These are phyloP conservation scores for Warburgia ugandensis DNA, from an alignment of 164 flowering plant species.

Conservation along the genomic window DNA sequence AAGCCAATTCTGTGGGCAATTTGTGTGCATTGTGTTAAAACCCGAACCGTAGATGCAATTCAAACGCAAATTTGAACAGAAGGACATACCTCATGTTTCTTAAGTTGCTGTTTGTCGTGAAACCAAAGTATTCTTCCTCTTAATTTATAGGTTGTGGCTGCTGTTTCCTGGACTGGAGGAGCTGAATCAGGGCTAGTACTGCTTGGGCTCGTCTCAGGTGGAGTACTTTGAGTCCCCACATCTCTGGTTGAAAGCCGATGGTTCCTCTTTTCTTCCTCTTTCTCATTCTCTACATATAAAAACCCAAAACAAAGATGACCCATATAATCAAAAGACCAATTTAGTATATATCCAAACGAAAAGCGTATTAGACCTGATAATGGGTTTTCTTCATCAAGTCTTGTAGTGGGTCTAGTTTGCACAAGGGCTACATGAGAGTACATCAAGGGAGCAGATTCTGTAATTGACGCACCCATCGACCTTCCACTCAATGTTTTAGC, in stretches of 20 bases:
- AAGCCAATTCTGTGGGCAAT: too few species aligned
- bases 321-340: background rate
- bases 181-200: constrained; percentile 49
- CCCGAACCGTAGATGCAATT: too few species aligned
- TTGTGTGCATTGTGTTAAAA: too few species aligned
- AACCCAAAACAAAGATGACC: background rate
- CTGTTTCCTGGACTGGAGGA: constrained; percentile 42
- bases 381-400: constrained; percentile 16
- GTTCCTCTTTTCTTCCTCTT: constrained; percentile 14
- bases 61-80: too few species aligned
- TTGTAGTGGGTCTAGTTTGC: constrained; percentile 18
- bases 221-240: constrained; percentile 65
- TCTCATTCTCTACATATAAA: constrained; percentile 21
- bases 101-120: too few species aligned
- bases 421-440: constrained; percentile 25
- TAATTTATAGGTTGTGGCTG: constrained; percentile 8
- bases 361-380: constrained; percentile 20
- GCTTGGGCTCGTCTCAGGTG: constrained; percentile 40
- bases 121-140: too few species aligned
- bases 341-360: background rate
- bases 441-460: constrained; percentile 74
- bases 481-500: constrained; percentile 60
- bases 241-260: constrained; percentile 38
- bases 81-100: too few species aligned
- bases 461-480: constrained; percentile 33